These are phyloP conservation scores for Ajuga chamaepitys DNA, from an alignment of 257 asterid genomes.

Conservation along the genomic window DNA sequence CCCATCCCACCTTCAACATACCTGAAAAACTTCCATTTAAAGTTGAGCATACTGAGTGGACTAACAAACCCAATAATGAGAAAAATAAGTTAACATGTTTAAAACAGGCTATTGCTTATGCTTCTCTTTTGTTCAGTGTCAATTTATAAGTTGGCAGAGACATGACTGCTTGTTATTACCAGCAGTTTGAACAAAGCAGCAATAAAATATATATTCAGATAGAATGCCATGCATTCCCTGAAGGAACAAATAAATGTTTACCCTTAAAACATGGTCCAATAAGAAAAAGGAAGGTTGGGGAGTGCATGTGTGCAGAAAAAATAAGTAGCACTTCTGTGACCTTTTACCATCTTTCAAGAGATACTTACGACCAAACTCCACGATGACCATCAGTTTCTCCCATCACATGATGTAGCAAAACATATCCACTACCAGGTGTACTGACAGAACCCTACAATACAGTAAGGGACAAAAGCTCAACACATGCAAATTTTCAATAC, in stretches of 20 bases:
- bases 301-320: neutral
- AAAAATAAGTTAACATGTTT: constrained; percentile 3
- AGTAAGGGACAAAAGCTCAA: constrained; percentile 5
- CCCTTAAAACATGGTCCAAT: neutral
- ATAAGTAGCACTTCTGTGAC: constrained; percentile 11
- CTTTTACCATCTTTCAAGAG: constrained; percentile 15
- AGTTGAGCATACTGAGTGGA: constrained; percentile 12
- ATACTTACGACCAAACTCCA: constrained; percentile 97
- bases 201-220: too few species aligned
- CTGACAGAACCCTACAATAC: constrained; percentile 61
- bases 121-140: neutral
- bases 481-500: neutral
- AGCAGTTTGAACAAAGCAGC: too few species aligned
- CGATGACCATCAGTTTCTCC: constrained; percentile 97
- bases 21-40: constrained; percentile 34
- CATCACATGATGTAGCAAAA: constrained; percentile 93
- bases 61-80: neutral
- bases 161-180: neutral
- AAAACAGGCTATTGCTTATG: neutral
- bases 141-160: neutral
- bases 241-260: neutral
- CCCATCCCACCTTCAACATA: constrained; percentile 99
- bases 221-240: neutral
- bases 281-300: neutral
- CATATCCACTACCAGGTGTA: constrained; percentile 98